Base-by-base conservation (phyloP, 2,329 filamentous ascomycete species). In the Ascochyta pisi region DNA sequence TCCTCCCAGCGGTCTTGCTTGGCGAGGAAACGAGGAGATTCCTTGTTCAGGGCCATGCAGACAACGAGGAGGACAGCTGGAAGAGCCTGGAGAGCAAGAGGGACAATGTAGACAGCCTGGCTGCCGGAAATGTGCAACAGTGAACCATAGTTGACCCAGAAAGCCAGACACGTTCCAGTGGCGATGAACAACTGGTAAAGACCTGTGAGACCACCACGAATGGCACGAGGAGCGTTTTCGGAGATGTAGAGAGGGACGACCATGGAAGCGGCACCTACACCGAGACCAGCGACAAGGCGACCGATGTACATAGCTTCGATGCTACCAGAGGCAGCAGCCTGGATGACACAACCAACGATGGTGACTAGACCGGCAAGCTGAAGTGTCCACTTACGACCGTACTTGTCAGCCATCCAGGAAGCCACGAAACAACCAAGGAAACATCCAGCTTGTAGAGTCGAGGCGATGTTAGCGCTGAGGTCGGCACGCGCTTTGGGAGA, bases 1-100 rank as follows among this genome's bases (percentile, higher is more conserved):
- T 87, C 78, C 57, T 90, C 87, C 86, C 86, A 89, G 60, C 86
- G 82, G 64, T 89, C 87, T 64, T 85, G 81, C 62, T 86, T 84
- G 23, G 87, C 88, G 23, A 88, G 82, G 83, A 85, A 90, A 62
- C 88, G 82, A 13, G 88, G 87, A 6, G 85, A 87, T 65, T 89
- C 87, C 65, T 84, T 83, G 67, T 86, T 88, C 46, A 87, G 71
- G 1, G 84, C 68, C 81, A 91, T 89, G 61, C 85, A 84, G 15
- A 78, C 29, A 27, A 88, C 77, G 13, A 91, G 79, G 23, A 88
- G 74, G 5, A 85, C 62, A 1, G 87, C 87, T 0, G 88, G 88
- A 3, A 90, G 76, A 48, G 80, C 82, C 71, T 91, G 89, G 56
- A 89, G 80, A 9, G 84, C 81, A 3, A 91, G 78, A 0, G 89